A percentile compares a stretch with the other conserved stretches of the same genome.
Conservation (phyloP, 2,329 filamentous ascomycete species). For the Pseudogymnoascus sp. region DNA sequence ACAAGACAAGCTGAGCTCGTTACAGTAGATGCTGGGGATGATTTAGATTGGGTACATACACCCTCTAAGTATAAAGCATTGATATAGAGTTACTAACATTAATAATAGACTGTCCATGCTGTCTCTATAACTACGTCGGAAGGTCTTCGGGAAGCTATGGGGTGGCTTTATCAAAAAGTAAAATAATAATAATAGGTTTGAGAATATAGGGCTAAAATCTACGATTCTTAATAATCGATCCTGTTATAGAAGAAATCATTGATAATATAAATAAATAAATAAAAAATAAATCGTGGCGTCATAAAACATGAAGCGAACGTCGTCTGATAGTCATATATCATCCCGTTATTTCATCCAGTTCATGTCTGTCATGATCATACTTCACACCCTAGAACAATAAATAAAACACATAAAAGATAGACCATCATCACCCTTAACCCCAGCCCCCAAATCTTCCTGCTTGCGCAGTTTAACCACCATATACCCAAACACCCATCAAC, state of each 20-base stretch:
- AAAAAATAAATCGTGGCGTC: neutral
- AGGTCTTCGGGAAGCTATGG: neutral
- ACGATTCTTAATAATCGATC: no score
- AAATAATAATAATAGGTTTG: neutral
- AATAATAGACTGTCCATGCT: neutral
- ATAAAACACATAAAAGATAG: neutral
- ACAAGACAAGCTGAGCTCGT: neutral
- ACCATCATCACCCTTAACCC: neutral
- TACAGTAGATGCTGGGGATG: neutral
- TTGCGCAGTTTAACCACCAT: neutral
- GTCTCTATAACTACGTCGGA: neutral
- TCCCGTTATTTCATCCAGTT: neutral
- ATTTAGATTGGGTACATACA: neutral
- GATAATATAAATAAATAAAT: slow-evolving; percentile 2
- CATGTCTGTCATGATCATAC: neutral
- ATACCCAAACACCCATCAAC: slow-evolving; percentile 3
- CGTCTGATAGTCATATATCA: neutral
- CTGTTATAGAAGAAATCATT: neutral
- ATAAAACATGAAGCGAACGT: slow-evolving; percentile 9
- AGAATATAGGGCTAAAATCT: neutral
- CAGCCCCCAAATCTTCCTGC: neutral
- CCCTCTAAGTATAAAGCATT: neutral
- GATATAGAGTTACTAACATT: neutral
- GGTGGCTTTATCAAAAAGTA: neutral
- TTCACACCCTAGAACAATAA: neutral